A percentile compares a stretch with the other conserved stretches of the same genome.
Conservation (phyloP, 371 early-diverging fungal species). For the Funneliformis caledonium region DNA sequence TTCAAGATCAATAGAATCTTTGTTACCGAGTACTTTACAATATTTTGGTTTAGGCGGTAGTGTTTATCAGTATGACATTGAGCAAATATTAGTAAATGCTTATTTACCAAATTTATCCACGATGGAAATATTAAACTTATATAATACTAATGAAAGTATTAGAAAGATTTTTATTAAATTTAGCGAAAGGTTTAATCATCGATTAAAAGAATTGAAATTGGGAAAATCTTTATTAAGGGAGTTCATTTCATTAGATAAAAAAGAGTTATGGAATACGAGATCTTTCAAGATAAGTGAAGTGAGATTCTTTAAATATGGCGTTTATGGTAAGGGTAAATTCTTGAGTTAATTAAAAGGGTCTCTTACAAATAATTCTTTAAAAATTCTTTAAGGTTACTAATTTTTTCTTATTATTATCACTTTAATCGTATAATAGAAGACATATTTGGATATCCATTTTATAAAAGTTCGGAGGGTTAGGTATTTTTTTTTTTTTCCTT, state of each 20-base stretch:
- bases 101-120: neutral
- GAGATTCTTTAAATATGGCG: neutral
- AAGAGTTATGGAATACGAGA: too few relatives aligned
- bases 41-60: neutral
- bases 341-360: too few relatives aligned
- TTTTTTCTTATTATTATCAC: too few relatives aligned
- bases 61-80: neutral
- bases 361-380: too few relatives aligned
- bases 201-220: neutral
- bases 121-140: neutral
- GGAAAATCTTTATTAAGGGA: neutral
- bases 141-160: neutral
- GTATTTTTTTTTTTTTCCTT: neutral
- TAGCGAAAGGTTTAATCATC: neutral
- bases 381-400: too few relatives aligned
- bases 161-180: neutral
- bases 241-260: neutral
- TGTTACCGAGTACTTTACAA: neutral
- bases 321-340: too few relatives aligned
- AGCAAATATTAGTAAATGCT: neutral
- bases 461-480: neutral
- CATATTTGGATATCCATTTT: neutral
- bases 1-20: neutral
- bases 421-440: neutral
- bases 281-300: neutral